These are phyloP conservation scores for Fusarium sp. DNA, from an alignment of 2,329 filamentous ascomycete species.

Conservation along the genomic window DNA sequence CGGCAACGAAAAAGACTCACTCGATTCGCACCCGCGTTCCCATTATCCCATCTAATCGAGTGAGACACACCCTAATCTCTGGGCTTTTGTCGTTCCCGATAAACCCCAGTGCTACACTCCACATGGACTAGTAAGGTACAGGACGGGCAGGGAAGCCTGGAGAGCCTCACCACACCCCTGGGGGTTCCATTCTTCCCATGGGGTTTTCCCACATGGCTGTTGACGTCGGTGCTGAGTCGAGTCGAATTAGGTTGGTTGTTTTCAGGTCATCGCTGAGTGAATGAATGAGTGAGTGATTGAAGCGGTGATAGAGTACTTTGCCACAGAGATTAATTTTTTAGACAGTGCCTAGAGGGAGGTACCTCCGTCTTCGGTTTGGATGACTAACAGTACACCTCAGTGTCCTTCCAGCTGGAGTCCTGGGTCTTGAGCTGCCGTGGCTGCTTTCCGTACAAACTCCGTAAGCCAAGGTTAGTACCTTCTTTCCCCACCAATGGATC, in stretches of 20 bases:
- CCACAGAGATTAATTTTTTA: too few species aligned
- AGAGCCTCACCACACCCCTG: conserved; percentile 22
- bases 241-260: neutral
- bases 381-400: conserved; percentile 15
- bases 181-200: conserved; percentile 4
- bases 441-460: conserved; percentile 18
- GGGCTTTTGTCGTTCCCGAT: conserved; percentile 34
- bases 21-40: conserved; percentile 35
- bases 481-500: conserved; percentile 21
- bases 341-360: too few species aligned
- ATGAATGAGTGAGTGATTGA: neutral
- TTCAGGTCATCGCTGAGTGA: neutral
- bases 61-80: conserved; percentile 36
- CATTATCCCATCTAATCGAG: conserved; percentile 43
- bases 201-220: conserved; percentile 1
- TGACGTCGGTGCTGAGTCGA: neutral
- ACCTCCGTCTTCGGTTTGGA: neutral
- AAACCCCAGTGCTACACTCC: conserved; percentile 38
- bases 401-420: conserved; percentile 3
- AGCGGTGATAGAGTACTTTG: too few species aligned
- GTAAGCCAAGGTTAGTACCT: neutral
- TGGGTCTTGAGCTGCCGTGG: neutral
- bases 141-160: neutral
- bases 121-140: conserved; percentile 2
- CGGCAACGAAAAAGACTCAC: conserved; percentile 25